A percentile compares a stretch with the other conserved stretches of the same genome.
Evolutionary conservation across 495 filamentous ascomycete genomes (phyloP).

Genomic region (Aspergillus wentii): DNA sequence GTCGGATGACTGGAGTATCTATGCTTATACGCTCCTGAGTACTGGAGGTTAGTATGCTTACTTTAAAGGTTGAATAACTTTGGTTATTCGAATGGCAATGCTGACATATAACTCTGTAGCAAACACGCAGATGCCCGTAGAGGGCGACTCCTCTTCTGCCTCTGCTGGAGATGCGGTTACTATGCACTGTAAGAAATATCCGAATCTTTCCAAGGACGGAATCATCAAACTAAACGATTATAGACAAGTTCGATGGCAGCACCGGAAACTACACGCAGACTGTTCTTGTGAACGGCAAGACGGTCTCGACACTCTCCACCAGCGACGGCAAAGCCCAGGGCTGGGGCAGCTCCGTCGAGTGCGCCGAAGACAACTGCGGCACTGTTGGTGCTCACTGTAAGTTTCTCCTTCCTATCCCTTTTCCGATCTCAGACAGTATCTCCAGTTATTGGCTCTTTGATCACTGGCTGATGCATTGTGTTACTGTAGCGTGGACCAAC

Average conservation of each 20-base stretch:
- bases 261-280: conserved; percentile 36
- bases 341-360: conserved; percentile 40
- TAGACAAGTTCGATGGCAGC: conserved; percentile 33
- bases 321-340: conserved; percentile 26
- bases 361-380: conserved; percentile 32
- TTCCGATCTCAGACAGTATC: too few relatives aligned
- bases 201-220: neutral
- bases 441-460: too few relatives aligned
- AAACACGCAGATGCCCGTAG: conserved; percentile 21
- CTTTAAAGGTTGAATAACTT: neutral
- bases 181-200: conserved; percentile 22
- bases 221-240: neutral
- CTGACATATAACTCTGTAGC: conserved; percentile 12
- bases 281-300: conserved; percentile 26
- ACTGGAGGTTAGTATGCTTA: conserved; percentile 19
- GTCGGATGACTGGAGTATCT: conserved; percentile 20
- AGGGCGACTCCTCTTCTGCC: conserved; percentile 18
- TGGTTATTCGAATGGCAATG: too few relatives aligned
- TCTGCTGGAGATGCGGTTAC: conserved; percentile 20
- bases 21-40: conserved; percentile 21
- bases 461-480: conserved; percentile 8
- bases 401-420: too few relatives aligned
- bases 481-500: conserved; percentile 28
- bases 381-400: conserved; percentile 32
- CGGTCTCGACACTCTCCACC: conserved; percentile 36